Evolutionary conservation across 1,139 yeast genomes (phyloP).

Genomic region (Fermentozyma sake): DNA sequence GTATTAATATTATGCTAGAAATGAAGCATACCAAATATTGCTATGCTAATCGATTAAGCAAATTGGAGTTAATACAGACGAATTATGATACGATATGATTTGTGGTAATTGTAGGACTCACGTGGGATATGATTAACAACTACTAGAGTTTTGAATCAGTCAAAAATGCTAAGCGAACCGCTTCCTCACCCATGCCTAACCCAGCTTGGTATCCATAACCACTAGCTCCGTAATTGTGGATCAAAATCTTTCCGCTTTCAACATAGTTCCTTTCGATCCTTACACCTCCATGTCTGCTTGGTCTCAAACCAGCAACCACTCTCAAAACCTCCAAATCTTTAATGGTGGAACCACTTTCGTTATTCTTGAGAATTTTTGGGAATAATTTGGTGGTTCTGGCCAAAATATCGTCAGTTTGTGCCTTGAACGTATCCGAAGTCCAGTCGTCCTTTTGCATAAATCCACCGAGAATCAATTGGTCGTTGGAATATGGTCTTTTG

Average conservation of each 20-base stretch:
- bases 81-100: too few relatives aligned
- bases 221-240: constrained; percentile 73
- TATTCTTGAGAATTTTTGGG: constrained; percentile 47
- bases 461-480: constrained; percentile 66
- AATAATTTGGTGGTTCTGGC: constrained; percentile 48
- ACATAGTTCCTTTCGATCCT: constrained; percentile 51
- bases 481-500: constrained; percentile 61
- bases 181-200: constrained; percentile 49
- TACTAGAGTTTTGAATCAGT: constrained; percentile 5
- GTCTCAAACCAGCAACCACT: constrained; percentile 66
- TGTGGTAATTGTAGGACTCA: background rate
- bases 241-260: constrained; percentile 26
- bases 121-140: background rate
- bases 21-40: too few relatives aligned
- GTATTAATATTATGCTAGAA: too few relatives aligned
- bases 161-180: constrained; percentile 7
- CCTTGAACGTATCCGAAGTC: constrained; percentile 50
- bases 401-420: constrained; percentile 55
- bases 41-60: too few relatives aligned
- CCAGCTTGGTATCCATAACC: constrained; percentile 80
- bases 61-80: too few relatives aligned
- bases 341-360: constrained; percentile 17
- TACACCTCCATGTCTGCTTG: constrained; percentile 64
- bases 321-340: constrained; percentile 45
- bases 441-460: constrained; percentile 56